These are phyloP conservation scores for Solanum paucissectum DNA, from an alignment of 257 asterid genomes.

Conservation along the genomic window DNA sequence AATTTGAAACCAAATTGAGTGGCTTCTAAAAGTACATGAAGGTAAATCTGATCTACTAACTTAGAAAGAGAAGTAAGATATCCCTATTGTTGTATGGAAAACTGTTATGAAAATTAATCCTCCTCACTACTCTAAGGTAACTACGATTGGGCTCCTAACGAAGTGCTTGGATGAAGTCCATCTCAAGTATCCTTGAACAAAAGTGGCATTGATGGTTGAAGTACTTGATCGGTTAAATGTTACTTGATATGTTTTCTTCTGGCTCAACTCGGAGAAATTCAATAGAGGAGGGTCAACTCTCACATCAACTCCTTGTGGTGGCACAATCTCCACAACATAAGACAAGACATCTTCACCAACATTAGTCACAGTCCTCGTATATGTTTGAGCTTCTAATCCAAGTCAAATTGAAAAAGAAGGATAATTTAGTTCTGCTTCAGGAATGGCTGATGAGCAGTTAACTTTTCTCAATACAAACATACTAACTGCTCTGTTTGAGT, in stretches of 20 bases:
- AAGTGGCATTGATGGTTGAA: neutral
- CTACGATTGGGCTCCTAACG: constrained; percentile 15
- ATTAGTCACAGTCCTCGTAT: constrained; percentile 28
- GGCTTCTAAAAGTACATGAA: neutral
- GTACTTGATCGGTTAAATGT: constrained; percentile 2
- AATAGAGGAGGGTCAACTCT: constrained; percentile 7
- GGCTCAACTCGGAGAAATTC: constrained; percentile 1
- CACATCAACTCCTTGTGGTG: constrained; percentile 5
- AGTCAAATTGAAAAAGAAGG: constrained; percentile 22
- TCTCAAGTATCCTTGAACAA: constrained; percentile 14
- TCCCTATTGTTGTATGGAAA: neutral
- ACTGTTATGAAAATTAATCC: neutral
- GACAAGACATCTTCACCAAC: constrained; percentile 19
- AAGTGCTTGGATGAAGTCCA: constrained; percentile 15
- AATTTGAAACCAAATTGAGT: neutral
- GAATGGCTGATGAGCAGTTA: constrained; percentile 1
- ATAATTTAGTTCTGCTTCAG: constrained; percentile 21
- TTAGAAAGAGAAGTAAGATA: neutral
- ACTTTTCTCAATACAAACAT: constrained; percentile 1
- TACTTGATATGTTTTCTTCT: constrained; percentile 4
- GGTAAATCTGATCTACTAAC: neutral
- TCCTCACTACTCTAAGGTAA: neutral
- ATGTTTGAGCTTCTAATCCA: neutral
- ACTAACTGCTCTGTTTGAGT: constrained; percentile 1
- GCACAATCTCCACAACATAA: neutral